Evolutionary conservation across 208 protist species (phyloP).

Genomic region (Leishmania tropica): DNA sequence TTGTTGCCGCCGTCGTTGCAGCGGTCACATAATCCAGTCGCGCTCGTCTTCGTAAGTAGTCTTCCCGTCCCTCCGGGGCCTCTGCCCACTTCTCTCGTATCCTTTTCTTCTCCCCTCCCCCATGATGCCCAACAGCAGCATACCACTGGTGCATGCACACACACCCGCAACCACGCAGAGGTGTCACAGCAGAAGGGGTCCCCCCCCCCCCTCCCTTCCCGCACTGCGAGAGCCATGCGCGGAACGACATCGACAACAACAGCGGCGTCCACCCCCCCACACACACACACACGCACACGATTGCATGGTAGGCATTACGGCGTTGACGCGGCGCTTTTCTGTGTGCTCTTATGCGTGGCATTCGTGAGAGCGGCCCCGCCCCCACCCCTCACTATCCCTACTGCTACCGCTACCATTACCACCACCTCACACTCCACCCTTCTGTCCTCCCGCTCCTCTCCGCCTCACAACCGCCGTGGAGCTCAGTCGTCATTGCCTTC

Average conservation of each 20-base stretch:
- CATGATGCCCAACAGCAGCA: background rate
- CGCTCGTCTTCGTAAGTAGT: background rate
- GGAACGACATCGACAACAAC: background rate
- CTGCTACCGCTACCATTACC: too few species aligned
- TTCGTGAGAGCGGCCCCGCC: background rate
- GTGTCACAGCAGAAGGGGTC: too few species aligned
- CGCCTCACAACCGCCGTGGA: background rate
- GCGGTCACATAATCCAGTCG: background rate
- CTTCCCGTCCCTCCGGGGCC: background rate
- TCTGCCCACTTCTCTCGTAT: background rate
- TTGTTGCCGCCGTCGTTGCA: background rate
- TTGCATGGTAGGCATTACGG: background rate
- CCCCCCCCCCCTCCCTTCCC: background rate
- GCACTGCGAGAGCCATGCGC: background rate
- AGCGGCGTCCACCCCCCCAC: background rate
- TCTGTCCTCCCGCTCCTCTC: background rate
- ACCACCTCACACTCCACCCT: too few species aligned
- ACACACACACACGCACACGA: background rate
- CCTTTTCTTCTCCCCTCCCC: background rate
- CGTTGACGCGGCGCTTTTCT: background rate
- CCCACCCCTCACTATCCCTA: background rate
- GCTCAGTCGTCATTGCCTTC: too few species aligned
- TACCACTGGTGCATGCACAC: background rate
- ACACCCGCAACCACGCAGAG: background rate
- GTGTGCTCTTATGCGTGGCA: background rate